Evolutionary conservation across 192 early-diverging fungal genomes (phyloP), one percentile per base, ranked within the genome.

Genomic region (Umbelopsis sp.): DNA sequence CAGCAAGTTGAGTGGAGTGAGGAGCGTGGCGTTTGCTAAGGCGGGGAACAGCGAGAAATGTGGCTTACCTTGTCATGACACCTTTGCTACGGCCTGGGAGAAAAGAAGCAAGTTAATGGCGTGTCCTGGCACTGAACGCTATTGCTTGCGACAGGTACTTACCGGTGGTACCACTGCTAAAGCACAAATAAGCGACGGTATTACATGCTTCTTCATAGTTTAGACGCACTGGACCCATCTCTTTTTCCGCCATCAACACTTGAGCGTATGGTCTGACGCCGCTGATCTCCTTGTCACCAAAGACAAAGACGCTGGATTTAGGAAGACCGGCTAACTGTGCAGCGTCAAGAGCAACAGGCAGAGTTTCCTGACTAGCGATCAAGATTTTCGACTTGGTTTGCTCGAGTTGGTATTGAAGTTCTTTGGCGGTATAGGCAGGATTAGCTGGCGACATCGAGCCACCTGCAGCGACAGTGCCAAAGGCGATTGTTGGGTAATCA

Each of bases 351-450:
- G 83, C 82, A 44, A 51, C 65, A 6, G 68, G 20, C 11, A 84
- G 68, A 33, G 71, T 64, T 48, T 71, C 66, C 49, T 71, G 45
- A 47, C 75, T 70, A 6, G 87, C 88, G 52, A 97, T 80, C 3
- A 95, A 71, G 22, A 79, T 80, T 37, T 82, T 86, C 47, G 93
- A 90, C 8, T 81, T 73, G 11, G 89, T 84, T 46, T 91, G 86
- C 10, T 79, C 70, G 61, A 97, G 81, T 64, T 95, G 92, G 74
- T 91, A 80, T 0, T 88, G 88, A 3, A 95, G 72, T 72, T 94
- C 95, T 25, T 79, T 77, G 25, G 80, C 75, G 12, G 86, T 93
- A 78, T 95, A 97, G 8, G 81, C 83, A 35, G 94, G 94, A 64
- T 95, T 97, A 21, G 88, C 85, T 20, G 87, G 86, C 0, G 91